A percentile compares a stretch with the other conserved stretches of the same genome.
These are phyloP conservation scores for Jimgerdemannia flammicorona DNA, from an alignment of 192 early-diverging fungal genomes.

Conservation along the genomic window DNA sequence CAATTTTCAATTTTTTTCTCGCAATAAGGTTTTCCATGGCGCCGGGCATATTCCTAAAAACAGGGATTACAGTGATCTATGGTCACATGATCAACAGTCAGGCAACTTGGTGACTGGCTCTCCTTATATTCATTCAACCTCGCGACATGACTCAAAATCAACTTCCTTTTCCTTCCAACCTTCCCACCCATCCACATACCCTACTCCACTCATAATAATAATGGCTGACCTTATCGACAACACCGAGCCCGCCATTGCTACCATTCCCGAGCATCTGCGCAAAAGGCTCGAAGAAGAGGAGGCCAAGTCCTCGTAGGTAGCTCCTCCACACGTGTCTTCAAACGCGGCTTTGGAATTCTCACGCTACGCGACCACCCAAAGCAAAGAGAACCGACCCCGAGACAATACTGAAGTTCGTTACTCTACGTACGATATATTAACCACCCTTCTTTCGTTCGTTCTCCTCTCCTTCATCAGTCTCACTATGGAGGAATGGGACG, in stretches of 20 bases:
- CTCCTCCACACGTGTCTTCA: neutral
- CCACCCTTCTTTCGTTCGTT: neutral
- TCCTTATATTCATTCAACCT: too few species aligned
- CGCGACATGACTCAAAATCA: too few species aligned
- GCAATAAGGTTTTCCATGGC: too few species aligned
- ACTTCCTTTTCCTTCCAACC: neutral
- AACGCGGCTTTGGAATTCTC: neutral
- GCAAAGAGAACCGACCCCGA: too few species aligned
- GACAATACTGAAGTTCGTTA: too few species aligned
- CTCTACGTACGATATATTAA: neutral
- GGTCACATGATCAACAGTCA: too few species aligned
- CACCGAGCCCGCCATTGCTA: neutral
- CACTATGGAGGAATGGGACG: neutral
- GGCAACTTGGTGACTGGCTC: too few species aligned
- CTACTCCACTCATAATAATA: neutral
- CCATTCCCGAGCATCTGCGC: neutral
- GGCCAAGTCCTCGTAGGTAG: neutral
- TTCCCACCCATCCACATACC: neutral
- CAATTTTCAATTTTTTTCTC: too few species aligned
- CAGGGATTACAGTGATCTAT: too few species aligned
- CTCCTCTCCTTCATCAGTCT: neutral
- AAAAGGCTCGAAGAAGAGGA: neutral
- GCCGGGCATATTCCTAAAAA: too few species aligned
- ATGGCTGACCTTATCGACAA: neutral
- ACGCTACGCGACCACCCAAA: neutral